Conservation (phyloP, 352 stramenopile species). For the Phytopythium mirpurense region DNA sequence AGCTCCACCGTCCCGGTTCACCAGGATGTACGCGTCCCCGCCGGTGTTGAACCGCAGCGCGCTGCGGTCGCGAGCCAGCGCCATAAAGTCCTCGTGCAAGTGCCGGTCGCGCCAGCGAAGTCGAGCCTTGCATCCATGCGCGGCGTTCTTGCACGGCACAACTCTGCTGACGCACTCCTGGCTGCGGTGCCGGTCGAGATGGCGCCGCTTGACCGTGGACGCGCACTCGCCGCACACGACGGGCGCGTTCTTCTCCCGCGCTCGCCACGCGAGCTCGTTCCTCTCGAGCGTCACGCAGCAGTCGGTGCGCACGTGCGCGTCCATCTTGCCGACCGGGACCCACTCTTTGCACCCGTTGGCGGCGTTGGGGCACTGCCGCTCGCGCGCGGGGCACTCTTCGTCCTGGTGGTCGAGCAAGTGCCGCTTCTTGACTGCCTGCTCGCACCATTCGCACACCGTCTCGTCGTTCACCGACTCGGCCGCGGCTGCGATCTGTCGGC, state of each 20-base stretch:
- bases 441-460: constrained; percentile 61
- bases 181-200: constrained; percentile 30
- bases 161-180: constrained; percentile 59
- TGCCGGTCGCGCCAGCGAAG: constrained; percentile 68
- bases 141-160: constrained; percentile 60
- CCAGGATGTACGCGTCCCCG: constrained; percentile 34
- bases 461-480: constrained; percentile 46
- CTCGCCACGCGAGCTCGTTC: constrained; percentile 41
- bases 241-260: constrained; percentile 37
- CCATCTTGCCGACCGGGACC: constrained; percentile 57
- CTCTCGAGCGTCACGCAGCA: constrained; percentile 54
- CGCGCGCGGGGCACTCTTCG: constrained; percentile 60
- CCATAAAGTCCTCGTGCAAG: constrained; percentile 58
- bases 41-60: constrained; percentile 47
- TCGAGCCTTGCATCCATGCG: constrained; percentile 49
- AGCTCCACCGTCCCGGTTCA: constrained; percentile 13
- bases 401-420: constrained; percentile 71
- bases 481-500: constrained; percentile 32
- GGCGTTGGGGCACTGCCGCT: constrained; percentile 63
- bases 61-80: constrained; percentile 32
- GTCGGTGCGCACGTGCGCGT: constrained; percentile 34
- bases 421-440: constrained; percentile 53
- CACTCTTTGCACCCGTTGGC: constrained; percentile 59
- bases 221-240: constrained; percentile 53
- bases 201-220: constrained; percentile 24